Percentiles rank a stretch among this genome's conserved stretches.
These are phyloP conservation scores for Mycena amicta DNA, from an alignment of 768 basidiomycete genomes.

Conservation along the genomic window DNA sequence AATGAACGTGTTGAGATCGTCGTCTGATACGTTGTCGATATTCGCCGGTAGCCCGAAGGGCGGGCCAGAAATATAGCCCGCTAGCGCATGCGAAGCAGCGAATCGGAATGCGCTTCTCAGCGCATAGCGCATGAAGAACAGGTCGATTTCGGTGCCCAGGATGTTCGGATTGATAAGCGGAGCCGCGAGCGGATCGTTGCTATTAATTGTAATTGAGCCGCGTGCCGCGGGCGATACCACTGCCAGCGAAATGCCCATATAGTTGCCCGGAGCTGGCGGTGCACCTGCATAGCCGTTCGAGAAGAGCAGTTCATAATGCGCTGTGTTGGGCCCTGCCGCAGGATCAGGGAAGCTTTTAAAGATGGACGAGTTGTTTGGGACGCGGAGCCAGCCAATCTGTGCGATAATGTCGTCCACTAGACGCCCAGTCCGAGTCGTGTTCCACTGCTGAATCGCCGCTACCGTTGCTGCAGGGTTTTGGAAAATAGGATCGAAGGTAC, in stretches of 20 bases:
- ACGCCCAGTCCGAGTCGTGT: conserved; percentile 26
- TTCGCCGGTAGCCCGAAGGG: not conserved
- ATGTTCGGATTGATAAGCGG: conserved; percentile 51
- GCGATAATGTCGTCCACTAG: conserved; percentile 25
- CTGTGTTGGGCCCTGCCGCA: conserved; percentile 30
- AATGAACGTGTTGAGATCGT: conserved; percentile 28
- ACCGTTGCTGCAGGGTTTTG: conserved; percentile 16
- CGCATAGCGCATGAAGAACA: conserved; percentile 26
- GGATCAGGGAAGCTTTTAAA: conserved; percentile 29
- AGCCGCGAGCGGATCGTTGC: conserved; percentile 41
- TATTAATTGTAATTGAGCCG: conserved; percentile 36
- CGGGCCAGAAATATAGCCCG: conserved; percentile 22
- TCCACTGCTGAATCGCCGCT: conserved; percentile 24
- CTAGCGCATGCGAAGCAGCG: conserved; percentile 22
- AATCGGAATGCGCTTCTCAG: conserved; percentile 24
- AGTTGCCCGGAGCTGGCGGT: conserved; percentile 24
- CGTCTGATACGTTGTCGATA: conserved; percentile 27
- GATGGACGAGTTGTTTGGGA: conserved; percentile 24
- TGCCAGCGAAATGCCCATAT: conserved; percentile 22
- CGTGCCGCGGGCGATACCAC: conserved; percentile 32
- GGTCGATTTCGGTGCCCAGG: conserved; percentile 29
- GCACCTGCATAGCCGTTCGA: conserved; percentile 20
- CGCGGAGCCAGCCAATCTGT: conserved; percentile 31
- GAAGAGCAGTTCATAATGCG: conserved; percentile 35
- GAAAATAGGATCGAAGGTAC: conserved; percentile 20